Base-by-base conservation (phyloP, 2,329 filamentous ascomycete species). In the Fusarium veterinarium region DNA sequence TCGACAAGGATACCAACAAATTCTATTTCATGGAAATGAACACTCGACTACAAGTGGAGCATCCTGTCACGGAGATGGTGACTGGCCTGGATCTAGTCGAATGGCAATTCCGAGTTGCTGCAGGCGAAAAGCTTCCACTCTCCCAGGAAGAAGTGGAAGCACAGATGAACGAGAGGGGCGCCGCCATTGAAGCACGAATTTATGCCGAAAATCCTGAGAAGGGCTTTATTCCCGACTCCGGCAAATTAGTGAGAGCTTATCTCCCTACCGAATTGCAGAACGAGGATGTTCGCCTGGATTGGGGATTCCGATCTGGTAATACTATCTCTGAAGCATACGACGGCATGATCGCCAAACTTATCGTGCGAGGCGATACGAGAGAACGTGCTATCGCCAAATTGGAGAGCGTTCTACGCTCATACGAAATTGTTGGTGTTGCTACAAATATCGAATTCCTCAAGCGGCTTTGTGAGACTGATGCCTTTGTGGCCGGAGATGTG, bases 401-500 rank as follows among this genome's bases (percentile, higher is more conserved):
- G 66, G 90, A 91, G 41, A 86, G 91, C 8, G 95, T 96, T 1
- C 85, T 99, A 16, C 92, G 94, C 73, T 89, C 94, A 52, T 99
- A 98, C 79, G 94, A 99, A 82, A 91, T 99, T 16, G 96, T 95
- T 6, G 96, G 96, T 0, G 89, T 97, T 12, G 92, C 93, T 79
- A 99, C 96, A 11, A 99, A 99, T 80, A 95, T 99, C 69, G 96
- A 98, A 81, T 99, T 99, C 79, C 84, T 99, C 66, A 98, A 98
- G 85, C 89, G 91, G 13, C 88, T 98, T 62, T 97, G 95, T 80
- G 88, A 90, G 49, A 95, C 93, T 67, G 88, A 90, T 1, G 93
- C 92, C 55, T 99, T 99, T 79, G 88, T 97, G 63, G 88, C 89
- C 16, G 96, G 95, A 13, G 91, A 96, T 25, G 95, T 99, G 19